A percentile compares a stretch with the other conserved stretches of the same genome.
phyloP scores from a whole-genome alignment of 495 filamentous ascomycete species.

The Cladorrhinum samala region DNA sequence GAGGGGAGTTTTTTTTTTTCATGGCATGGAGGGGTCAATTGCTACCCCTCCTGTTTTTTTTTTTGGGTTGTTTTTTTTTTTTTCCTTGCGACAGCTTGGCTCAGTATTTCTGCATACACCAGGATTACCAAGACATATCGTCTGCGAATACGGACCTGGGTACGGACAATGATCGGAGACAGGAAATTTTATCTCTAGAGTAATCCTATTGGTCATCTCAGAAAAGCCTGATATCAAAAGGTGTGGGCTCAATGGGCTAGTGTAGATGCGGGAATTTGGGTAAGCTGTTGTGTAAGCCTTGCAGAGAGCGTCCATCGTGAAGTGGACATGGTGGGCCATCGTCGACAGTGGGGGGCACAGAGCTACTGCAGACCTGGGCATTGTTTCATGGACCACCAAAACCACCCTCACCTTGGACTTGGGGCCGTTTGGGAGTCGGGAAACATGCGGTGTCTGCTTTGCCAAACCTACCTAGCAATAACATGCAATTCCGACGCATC shows the following conservation, averaged over 20 bases:
- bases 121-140: not conserved
- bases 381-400: not conserved
- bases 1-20: constrained; percentile 7
- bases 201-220: constrained; percentile 11
- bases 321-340: constrained; percentile 4
- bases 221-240: constrained; percentile 18
- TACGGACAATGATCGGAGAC: constrained; percentile 15
- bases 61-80: too few relatives aligned
- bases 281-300: constrained; percentile 11
- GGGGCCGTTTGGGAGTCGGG: not conserved
- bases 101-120: constrained; percentile 7
- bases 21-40: constrained; percentile 11
- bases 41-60: constrained; percentile 2
- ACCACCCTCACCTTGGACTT: not conserved
- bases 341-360: constrained; percentile 12
- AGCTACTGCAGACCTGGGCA: not conserved
- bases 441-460: not conserved
- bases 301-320: constrained; percentile 3
- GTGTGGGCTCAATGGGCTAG: not conserved
- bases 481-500: constrained; percentile 9
- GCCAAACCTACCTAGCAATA: too few relatives aligned
- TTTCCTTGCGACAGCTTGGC: constrained; percentile 5
- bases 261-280: constrained; percentile 16
- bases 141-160: not conserved
- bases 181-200: constrained; percentile 5